Conservation (phyloP, 345 rosid species). For the Lumnitzera littorea region DNA sequence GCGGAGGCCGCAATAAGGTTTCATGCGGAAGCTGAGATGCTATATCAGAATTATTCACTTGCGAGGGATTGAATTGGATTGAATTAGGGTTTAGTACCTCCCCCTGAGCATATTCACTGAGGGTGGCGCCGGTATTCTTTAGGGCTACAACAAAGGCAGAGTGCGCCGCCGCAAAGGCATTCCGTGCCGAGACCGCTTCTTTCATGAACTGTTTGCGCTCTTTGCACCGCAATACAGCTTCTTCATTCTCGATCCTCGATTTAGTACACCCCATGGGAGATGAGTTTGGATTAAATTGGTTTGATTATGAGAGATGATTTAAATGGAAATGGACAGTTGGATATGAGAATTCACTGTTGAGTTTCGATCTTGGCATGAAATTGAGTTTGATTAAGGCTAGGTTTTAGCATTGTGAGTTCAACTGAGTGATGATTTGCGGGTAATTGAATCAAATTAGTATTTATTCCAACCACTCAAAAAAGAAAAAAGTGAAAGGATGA, state of each 20-base stretch:
- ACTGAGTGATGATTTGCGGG: no score
- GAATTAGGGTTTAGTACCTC: slow-evolving; percentile 39
- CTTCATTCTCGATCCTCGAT: slow-evolving; percentile 95
- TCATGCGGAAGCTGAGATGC: slow-evolving; percentile 9
- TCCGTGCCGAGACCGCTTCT: slow-evolving; percentile 61
- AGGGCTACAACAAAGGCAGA: slow-evolving; percentile 67
- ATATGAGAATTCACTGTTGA: no score
- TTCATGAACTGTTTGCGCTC: slow-evolving; percentile 64
- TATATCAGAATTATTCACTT: background rate
- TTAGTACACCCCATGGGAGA: slow-evolving; percentile 73
- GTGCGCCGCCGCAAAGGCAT: slow-evolving; percentile 99
- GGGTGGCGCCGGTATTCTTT: slow-evolving; percentile 91
- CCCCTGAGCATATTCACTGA: slow-evolving; percentile 73
- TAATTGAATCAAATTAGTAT: no score
- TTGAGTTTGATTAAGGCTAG: no score
- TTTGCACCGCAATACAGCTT: slow-evolving; percentile 79
- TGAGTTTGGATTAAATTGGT: no score
- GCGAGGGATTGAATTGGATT: background rate
- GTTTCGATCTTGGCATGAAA: no score
- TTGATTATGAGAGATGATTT: no score
- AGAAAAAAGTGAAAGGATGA: no score
- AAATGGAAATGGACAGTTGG: no score
- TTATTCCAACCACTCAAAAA: no score
- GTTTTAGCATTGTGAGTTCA: no score
- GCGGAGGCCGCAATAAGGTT: slow-evolving; percentile 37